Evolutionary conservation across 352 stramenopile species (phyloP).

Genomic region (Phytophthora rubi): DNA sequence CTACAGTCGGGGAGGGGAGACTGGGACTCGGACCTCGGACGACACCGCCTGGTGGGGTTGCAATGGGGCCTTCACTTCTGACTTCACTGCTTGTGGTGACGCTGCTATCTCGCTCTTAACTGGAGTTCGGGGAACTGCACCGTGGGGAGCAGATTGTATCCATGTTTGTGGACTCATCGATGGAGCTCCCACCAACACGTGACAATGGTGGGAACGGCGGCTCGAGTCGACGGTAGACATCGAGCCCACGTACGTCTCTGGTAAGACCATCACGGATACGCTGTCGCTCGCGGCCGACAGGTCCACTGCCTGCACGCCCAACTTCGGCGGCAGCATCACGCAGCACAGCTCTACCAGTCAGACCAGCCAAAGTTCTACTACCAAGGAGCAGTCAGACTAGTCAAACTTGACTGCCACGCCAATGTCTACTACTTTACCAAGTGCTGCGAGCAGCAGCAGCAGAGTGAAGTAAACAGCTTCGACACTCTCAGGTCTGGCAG

Average conservation of each 20-base stretch:
- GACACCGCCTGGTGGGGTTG: too few species aligned
- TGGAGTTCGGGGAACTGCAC: too few species aligned
- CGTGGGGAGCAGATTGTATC: too few species aligned
- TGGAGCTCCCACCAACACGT: too few species aligned
- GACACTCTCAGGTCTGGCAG: not conserved
- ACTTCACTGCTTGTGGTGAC: too few species aligned
- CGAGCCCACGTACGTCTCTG: slow-evolving; percentile 57
- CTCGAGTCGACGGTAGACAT: too few species aligned
- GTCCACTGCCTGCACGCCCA: slow-evolving; percentile 48
- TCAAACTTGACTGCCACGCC: not conserved
- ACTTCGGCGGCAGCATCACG: slow-evolving; percentile 25
- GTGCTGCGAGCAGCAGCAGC: slow-evolving; percentile 6
- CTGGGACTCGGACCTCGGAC: too few species aligned
- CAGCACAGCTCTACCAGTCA: slow-evolving; percentile 23
- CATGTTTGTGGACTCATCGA: too few species aligned
- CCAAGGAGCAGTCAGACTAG: not conserved
- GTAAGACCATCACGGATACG: slow-evolving; percentile 59
- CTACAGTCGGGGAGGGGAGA: too few species aligned
- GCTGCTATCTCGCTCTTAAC: too few species aligned
- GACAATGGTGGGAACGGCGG: too few species aligned
- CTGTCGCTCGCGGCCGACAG: slow-evolving; percentile 46
- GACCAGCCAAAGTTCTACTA: slow-evolving; percentile 11
- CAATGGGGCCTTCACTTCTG: too few species aligned
- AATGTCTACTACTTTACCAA: not conserved
- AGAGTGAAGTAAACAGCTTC: not conserved